These are phyloP conservation scores for Nasturtium officinale DNA, from an alignment of 345 rosid genomes.

Conservation along the genomic window DNA sequence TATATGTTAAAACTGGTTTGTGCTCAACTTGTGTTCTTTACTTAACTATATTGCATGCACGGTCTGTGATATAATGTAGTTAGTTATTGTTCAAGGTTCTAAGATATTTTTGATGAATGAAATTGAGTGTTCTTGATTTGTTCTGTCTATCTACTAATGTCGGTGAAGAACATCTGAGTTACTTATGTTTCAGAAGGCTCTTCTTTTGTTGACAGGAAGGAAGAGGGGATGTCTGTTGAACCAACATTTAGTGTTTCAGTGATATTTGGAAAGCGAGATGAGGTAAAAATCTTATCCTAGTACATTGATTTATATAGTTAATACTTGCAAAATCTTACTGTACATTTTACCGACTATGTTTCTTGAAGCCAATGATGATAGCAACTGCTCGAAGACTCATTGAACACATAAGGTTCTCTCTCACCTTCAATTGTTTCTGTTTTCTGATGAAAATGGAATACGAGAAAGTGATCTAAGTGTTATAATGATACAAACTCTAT, in stretches of 20 bases:
- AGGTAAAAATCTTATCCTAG: constrained; percentile 49
- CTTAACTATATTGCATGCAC: background rate
- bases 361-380: constrained; percentile 71
- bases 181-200: background rate
- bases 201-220: constrained; percentile 61
- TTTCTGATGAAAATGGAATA: constrained; percentile 10
- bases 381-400: constrained; percentile 85
- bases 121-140: background rate
- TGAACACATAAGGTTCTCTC: constrained; percentile 80
- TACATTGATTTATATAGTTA: background rate
- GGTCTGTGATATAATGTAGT: background rate
- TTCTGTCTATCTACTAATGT: background rate
- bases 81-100: background rate
- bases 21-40: background rate
- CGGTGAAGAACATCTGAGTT: background rate
- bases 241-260: constrained; percentile 85
- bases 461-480: constrained; percentile 6
- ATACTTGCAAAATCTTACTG: constrained; percentile 10
- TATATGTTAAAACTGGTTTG: background rate
- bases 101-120: constrained; percentile 2
- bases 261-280: constrained; percentile 88
- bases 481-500: constrained; percentile 1
- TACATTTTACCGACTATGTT: background rate
- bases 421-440: background rate
- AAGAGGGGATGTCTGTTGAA: constrained; percentile 73